Conservation (phyloP, 305 asterid genomes). For the Ilex paraguariensis region DNA sequence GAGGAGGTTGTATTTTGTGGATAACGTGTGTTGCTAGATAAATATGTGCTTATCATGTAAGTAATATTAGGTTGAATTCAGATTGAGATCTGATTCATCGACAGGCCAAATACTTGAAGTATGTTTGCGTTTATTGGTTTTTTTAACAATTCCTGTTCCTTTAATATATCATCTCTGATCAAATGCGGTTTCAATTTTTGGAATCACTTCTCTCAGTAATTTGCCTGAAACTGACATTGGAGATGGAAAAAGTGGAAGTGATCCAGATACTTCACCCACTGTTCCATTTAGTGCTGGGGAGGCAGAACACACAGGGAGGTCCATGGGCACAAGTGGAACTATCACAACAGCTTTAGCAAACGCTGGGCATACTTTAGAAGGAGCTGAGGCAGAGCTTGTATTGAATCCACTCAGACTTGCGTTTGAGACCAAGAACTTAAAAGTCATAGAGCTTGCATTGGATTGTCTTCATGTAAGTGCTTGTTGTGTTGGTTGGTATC, state of each 20-base stretch:
- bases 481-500: conserved; percentile 17
- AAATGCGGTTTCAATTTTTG: conserved; percentile 13
- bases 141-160: no score
- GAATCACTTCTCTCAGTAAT: conserved; percentile 31
- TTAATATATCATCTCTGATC: neutral
- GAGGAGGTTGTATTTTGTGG: no score
- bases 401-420: conserved; percentile 89
- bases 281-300: conserved; percentile 43
- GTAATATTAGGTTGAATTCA: neutral
- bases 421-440: conserved; percentile 84
- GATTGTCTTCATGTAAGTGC: conserved; percentile 99
- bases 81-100: neutral
- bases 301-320: conserved; percentile 29
- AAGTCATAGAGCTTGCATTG: conserved; percentile 90
- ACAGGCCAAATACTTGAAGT: no score
- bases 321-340: conserved; percentile 36
- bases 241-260: conserved; percentile 30
- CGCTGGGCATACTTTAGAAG: conserved; percentile 84
- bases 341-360: conserved; percentile 56
- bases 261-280: conserved; percentile 34
- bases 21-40: no score
- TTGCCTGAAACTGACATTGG: conserved; percentile 55
- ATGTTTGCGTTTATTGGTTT: no score
- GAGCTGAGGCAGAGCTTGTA: conserved; percentile 87
- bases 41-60: no score